Base-by-base conservation (phyloP, 169 alveolate genomes). In the Eimeria praecox region DNA sequence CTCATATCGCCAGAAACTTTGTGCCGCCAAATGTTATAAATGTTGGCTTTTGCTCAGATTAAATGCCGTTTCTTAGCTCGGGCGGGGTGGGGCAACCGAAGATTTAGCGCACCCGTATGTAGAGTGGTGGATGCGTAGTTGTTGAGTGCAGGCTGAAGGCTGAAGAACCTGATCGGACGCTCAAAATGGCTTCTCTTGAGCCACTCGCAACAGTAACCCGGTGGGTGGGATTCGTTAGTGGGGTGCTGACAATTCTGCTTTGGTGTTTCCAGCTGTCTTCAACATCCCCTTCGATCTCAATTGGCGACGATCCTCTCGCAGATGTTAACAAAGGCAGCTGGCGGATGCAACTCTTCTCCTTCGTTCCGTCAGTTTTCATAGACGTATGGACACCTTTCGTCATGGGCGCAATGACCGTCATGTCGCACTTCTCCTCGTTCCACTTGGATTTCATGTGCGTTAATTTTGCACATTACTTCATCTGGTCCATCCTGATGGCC, bases 371-470 rank as follows among this genome's bases (percentile, higher is more conserved):
- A 46, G 94, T 86, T 40, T 94, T 94, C 62, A 73, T 94, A n/a
- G 96, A 94, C 80, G 69, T 71, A 92, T 69, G 93, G 95, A 89
- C 97, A 92, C 92, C 97, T 30, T 59, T 97, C 95, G 83, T 95
- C 82, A 49, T 96, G 96, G 94, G 96, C 80, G 62, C 96, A 52
- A 59, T 90, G 54, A 42, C 96, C 56, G 73, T 83, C 59, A 62
- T 91, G 85, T 52, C 97, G 46, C 82, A 95, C 97, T 94, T 96
- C 97, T 56, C 96, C 82, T 64, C 75, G 30, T 89, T 95, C 92
- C 56, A 86, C 92, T 54, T 91, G 49, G 82, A 46, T 38, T 66
- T 82, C 78, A 59, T 93, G 35, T 82, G 88, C 20, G 80, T 35
- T 46, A 64, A 93, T 59, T 93, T 93, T 42, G 87, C 89, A 35